phyloP scores from a whole-genome alignment of 225 moss, liverwort and hornwort species.

The Polytrichum commune region DNA sequence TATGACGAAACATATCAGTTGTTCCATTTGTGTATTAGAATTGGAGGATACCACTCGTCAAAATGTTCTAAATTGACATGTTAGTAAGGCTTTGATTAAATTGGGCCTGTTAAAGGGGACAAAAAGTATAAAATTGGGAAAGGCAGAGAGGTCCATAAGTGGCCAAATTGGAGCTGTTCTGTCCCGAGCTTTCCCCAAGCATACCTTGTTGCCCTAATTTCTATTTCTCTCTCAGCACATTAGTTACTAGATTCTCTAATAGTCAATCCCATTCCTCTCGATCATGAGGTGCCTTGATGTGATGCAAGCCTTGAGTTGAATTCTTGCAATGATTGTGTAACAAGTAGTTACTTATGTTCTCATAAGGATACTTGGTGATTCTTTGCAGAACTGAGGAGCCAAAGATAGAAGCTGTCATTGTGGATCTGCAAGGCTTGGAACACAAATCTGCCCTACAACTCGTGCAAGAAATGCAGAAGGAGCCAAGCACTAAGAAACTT shows the following conservation, averaged over 20 bases:
- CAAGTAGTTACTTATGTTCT: background rate
- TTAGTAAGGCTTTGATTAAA: too few relatives aligned
- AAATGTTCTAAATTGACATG: too few relatives aligned
- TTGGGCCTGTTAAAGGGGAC: too few relatives aligned
- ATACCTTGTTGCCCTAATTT: background rate
- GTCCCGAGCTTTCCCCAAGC: too few relatives aligned
- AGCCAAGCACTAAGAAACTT: slow-evolving; percentile 14
- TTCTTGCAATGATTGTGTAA: background rate
- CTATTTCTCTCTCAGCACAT: background rate
- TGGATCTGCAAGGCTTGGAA: slow-evolving; percentile 55
- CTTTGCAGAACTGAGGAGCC: slow-evolving; percentile 26
- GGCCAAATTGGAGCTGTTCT: too few relatives aligned
- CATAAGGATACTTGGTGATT: background rate
- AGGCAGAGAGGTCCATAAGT: too few relatives aligned
- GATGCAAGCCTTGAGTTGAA: background rate
- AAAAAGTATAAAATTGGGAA: too few relatives aligned
- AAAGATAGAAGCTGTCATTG: slow-evolving; percentile 40
- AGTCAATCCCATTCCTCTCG: too few relatives aligned
- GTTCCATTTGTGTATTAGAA: too few relatives aligned
- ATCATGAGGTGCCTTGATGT: background rate
- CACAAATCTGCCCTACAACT: slow-evolving; percentile 27
- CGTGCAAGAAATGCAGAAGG: slow-evolving; percentile 28
- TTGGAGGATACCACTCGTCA: too few relatives aligned
- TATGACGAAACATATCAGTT: too few relatives aligned
- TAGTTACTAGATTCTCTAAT: too few relatives aligned